phyloP scores from a whole-genome alignment of 108 stramenopile species.

The Cyclostephanos tholiformis region DNA sequence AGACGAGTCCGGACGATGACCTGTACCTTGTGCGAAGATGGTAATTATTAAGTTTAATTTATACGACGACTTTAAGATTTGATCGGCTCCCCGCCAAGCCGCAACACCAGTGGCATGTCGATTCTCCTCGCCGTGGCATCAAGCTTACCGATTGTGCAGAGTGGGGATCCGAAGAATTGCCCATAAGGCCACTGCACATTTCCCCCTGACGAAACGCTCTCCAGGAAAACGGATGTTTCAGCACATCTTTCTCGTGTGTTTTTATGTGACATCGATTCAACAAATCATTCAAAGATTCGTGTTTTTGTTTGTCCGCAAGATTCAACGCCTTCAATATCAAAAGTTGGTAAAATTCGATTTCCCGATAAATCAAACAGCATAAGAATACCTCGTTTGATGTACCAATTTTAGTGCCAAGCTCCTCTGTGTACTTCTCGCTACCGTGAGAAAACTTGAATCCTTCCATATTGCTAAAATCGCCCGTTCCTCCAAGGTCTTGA shows the following conservation, averaged over 20 bases:
- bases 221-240: conserved; percentile 5
- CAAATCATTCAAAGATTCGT: neutral
- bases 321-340: conserved; percentile 10
- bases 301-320: neutral
- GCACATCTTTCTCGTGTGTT: neutral
- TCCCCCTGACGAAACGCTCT: neutral
- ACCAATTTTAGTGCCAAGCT: neutral
- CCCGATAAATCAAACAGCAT: conserved; percentile 11
- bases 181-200: neutral
- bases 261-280: conserved; percentile 9
- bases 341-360: conserved; percentile 4
- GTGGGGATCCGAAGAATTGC: no score
- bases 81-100: no score
- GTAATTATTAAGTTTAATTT: no score
- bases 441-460: neutral
- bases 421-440: neutral
- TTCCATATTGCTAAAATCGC: neutral
- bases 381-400: neutral
- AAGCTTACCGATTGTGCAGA: no score
- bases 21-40: no score
- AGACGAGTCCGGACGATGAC: no score
- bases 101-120: no score
- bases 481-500: neutral
- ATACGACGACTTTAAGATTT: no score
- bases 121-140: no score